These are phyloP conservation scores for Coniochaeta prunicola DNA, from an alignment of 2,329 filamentous ascomycete genomes.

Conservation along the genomic window DNA sequence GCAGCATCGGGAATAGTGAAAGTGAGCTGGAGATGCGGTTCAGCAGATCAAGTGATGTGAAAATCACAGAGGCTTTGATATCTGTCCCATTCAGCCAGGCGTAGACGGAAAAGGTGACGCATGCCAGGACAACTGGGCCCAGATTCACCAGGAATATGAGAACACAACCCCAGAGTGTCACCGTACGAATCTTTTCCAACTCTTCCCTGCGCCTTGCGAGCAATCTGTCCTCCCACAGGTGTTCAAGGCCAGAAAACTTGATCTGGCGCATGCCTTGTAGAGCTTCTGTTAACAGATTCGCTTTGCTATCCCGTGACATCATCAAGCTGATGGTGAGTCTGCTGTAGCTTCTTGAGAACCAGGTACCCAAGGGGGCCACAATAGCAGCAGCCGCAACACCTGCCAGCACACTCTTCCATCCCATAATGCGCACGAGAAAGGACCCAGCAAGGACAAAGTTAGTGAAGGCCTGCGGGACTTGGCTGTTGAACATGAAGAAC, in stretches of 20 bases:
- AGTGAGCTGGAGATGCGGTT: conserved; percentile 26
- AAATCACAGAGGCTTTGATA: conserved; percentile 26
- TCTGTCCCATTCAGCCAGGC: conserved; percentile 21
- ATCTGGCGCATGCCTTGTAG: conserved; percentile 30
- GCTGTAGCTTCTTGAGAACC: conserved; percentile 21
- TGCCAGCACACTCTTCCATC: conserved; percentile 22
- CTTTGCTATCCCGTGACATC: conserved; percentile 26
- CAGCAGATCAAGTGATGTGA: conserved; percentile 26
- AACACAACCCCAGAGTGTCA: conserved; percentile 20
- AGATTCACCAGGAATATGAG: conserved; percentile 22
- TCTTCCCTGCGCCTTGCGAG: conserved; percentile 25
- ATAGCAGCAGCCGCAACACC: conserved; percentile 19
- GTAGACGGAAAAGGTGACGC: conserved; percentile 23
- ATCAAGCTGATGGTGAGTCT: conserved; percentile 25
- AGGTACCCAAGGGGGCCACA: conserved; percentile 20
- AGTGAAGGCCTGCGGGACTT: conserved; percentile 24
- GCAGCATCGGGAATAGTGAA: conserved; percentile 21
- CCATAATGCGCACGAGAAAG: conserved; percentile 21
- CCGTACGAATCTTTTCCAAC: conserved; percentile 24
- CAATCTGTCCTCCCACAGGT: conserved; percentile 26
- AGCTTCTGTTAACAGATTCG: conserved; percentile 25
- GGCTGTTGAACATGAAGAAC: conserved; percentile 24
- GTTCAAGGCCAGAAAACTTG: conserved; percentile 27
- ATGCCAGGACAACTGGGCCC: conserved; percentile 24
- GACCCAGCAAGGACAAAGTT: conserved; percentile 23